Conservation (phyloP, 257 asterid species). For the Rhazya stricta region DNA sequence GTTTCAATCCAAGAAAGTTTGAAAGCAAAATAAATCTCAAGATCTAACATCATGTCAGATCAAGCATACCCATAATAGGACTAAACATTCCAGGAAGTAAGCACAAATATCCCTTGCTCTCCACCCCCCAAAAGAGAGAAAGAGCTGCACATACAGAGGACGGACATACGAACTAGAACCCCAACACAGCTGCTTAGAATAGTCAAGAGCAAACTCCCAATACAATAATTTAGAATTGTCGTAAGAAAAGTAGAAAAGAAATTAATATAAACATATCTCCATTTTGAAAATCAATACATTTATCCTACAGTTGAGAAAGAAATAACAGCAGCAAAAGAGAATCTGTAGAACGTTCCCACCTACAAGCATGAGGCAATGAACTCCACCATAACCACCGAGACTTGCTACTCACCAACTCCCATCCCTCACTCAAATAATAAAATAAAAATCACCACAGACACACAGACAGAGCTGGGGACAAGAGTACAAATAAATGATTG, state of each 20-base stretch:
- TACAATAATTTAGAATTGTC: neutral
- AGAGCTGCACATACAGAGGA: neutral
- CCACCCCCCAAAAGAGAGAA: neutral
- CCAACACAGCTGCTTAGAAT: neutral
- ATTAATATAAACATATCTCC: neutral
- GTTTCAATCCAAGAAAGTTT: neutral
- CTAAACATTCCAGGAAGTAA: neutral
- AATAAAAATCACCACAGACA: neutral
- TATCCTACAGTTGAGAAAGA: neutral
- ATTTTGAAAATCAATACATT: neutral
- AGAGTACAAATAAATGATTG: neutral
- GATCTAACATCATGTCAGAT: neutral
- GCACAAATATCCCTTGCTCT: neutral
- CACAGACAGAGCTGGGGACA: neutral
- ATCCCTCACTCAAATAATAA: neutral
- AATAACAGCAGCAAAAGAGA: neutral
- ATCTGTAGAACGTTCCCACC: neutral
- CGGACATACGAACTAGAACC: neutral
- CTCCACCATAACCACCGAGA: neutral
- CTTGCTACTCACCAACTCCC: neutral
- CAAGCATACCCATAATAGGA: neutral
- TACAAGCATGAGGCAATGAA: neutral
- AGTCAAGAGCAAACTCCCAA: neutral
- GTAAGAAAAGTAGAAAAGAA: neutral
- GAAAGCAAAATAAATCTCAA: neutral